Evolutionary conservation across 169 alveolate species (phyloP).

Genomic region (Plasmodium fragile): DNA sequence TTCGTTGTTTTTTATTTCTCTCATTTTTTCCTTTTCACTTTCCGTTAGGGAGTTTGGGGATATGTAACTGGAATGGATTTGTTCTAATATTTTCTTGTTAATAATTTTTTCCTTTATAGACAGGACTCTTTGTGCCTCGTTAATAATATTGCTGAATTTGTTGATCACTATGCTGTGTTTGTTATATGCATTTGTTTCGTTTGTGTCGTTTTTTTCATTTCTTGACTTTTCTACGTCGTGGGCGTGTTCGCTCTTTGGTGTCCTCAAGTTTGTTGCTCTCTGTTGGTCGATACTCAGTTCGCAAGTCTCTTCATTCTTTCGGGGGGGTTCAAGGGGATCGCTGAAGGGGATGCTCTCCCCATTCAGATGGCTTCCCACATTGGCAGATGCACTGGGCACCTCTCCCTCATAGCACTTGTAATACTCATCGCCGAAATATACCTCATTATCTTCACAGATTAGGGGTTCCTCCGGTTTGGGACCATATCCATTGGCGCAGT

Average conservation of each 20-base stretch:
- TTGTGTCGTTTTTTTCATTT: neutral
- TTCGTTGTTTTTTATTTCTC: conserved; percentile 28
- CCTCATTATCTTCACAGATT: conserved; percentile 14
- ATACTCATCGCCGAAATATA: conserved; percentile 43
- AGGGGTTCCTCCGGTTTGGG: neutral
- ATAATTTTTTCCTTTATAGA: conserved; percentile 27
- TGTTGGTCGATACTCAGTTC: neutral
- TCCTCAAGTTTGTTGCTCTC: neutral
- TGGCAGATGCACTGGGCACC: neutral
- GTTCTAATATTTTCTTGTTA: conserved; percentile 29
- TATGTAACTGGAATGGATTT: neutral
- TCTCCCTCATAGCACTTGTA: conserved; percentile 8
- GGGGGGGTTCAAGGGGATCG: neutral
- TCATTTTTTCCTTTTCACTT: conserved; percentile 57
- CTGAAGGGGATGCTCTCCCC: neutral
- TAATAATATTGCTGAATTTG: conserved; percentile 20
- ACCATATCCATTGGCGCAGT: neutral
- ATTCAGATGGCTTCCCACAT: neutral
- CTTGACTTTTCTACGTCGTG: neutral
- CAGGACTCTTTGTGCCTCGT: conserved; percentile 26
- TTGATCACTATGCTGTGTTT: conserved; percentile 15
- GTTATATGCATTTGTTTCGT: neutral
- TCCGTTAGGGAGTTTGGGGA: conserved; percentile 8
- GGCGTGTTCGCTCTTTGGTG: neutral
- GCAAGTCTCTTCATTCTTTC: neutral